These are phyloP conservation scores for Mucor plumbeus DNA, from an alignment of 371 early-diverging fungal genomes.

Conservation along the genomic window DNA sequence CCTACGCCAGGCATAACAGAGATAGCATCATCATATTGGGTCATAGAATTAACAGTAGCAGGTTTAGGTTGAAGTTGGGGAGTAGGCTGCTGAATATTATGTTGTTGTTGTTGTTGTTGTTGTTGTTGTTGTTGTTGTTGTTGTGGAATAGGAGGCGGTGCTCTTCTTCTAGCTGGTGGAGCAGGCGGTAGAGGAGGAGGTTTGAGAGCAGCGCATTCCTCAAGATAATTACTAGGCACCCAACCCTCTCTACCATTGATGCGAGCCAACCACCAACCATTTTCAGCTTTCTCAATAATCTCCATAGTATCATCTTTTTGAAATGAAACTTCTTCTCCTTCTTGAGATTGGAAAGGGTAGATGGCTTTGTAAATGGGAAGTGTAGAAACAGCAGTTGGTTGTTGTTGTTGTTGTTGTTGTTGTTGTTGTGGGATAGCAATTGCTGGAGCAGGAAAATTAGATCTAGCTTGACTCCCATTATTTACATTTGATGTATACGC, in stretches of 20 bases:
- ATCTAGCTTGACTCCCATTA: not conserved
- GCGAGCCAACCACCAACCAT: constrained; percentile 87
- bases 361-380: constrained; percentile 74
- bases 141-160: constrained; percentile 28
- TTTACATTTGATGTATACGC: not conserved
- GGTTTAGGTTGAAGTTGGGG: not conserved
- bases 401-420: constrained; percentile 10
- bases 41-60: not conserved
- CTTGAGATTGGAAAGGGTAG: constrained; percentile 73
- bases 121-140: not conserved
- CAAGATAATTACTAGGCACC: constrained; percentile 87
- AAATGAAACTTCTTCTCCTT: constrained; percentile 72
- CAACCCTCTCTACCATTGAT: constrained; percentile 79
- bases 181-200: constrained; percentile 57
- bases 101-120: not conserved
- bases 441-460: constrained; percentile 11
- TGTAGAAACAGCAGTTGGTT: constrained; percentile 53
- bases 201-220: constrained; percentile 49
- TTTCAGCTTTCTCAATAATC: constrained; percentile 78
- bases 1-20: constrained; percentile 3
- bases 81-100: not conserved
- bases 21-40: not conserved
- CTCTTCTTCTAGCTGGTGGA: constrained; percentile 48
- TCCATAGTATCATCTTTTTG: constrained; percentile 73
- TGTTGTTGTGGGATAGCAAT: constrained; percentile 51